Conservation (phyloP, 352 stramenopile species). For the Globisporangium camurandrum region DNA sequence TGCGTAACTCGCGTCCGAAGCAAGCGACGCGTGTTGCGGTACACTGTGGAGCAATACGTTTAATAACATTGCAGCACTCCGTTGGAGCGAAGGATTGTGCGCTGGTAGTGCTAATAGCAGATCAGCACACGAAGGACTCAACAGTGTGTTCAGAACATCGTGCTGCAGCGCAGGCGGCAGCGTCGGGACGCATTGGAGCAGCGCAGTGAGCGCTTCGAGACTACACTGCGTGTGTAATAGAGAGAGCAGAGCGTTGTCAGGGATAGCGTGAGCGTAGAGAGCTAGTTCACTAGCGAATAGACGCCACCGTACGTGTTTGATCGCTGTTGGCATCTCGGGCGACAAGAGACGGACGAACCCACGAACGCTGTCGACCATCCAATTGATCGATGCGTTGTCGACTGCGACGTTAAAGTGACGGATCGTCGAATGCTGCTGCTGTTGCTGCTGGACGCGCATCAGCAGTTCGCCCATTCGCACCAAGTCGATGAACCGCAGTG, state of each 20-base stretch:
- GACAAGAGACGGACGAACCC: constrained; percentile 41
- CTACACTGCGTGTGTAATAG: constrained; percentile 15
- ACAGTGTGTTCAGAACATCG: constrained; percentile 24
- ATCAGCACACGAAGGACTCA: constrained; percentile 28
- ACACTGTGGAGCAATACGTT: constrained; percentile 39
- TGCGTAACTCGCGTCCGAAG: constrained; percentile 37
- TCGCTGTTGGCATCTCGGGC: constrained; percentile 38
- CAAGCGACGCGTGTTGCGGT: constrained; percentile 22
- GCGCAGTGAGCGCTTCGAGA: constrained; percentile 25
- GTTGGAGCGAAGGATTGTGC: constrained; percentile 22
- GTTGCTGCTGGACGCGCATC: constrained; percentile 20
- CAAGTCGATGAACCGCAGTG: constrained; percentile 37
- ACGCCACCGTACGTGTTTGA: constrained; percentile 43
- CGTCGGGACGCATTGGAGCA: constrained; percentile 23
- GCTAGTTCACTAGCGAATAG: too few relatives aligned
- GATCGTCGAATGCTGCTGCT: background rate
- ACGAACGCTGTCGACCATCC: background rate
- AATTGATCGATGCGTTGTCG: background rate
- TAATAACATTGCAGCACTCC: constrained; percentile 35
- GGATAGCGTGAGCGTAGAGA: too few relatives aligned
- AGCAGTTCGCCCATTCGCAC: constrained; percentile 37
- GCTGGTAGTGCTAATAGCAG: constrained; percentile 36
- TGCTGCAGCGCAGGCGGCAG: constrained; percentile 11
- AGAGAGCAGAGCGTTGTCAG: background rate
- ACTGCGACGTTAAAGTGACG: background rate